Percentiles rank a stretch among this genome's conserved stretches.
Evolutionary conservation across 2,329 filamentous ascomycete species (phyloP).

Genomic region (Fusarium sp.): DNA sequence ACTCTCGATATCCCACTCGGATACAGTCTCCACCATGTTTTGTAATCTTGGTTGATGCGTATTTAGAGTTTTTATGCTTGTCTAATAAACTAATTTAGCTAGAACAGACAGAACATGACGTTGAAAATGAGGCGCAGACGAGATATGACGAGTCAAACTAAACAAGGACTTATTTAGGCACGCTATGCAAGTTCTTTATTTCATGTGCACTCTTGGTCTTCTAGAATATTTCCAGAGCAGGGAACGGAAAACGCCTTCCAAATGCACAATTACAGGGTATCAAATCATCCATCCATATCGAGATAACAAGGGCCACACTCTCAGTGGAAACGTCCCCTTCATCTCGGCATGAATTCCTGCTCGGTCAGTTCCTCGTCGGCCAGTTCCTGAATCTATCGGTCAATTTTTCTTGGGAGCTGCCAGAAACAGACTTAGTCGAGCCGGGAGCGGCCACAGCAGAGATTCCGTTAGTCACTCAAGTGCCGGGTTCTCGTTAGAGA

Average conservation of each 20-base stretch:
- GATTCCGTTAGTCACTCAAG: conserved; percentile 1
- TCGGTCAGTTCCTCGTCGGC: neutral
- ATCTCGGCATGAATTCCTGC: conserved; percentile 18
- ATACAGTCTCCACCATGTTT: neutral
- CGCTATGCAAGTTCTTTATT: neutral
- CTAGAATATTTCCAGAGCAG: conserved; percentile 16
- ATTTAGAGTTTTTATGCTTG: conserved; percentile 12
- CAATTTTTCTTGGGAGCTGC: neutral
- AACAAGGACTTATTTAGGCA: neutral
- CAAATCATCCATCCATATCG: conserved; percentile 2
- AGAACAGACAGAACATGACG: conserved; percentile 1
- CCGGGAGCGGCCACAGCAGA: neutral
- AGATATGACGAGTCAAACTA: neutral
- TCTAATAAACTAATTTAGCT: neutral
- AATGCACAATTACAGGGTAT: neutral
- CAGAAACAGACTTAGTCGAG: neutral
- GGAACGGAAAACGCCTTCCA: conserved; percentile 1
- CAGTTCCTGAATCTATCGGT: neutral
- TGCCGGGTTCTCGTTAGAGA: conserved; percentile 16
- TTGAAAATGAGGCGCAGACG: conserved; percentile 1
- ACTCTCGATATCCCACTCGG: conserved; percentile 2
- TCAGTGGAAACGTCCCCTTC: conserved; percentile 16
- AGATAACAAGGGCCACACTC: conserved; percentile 2
- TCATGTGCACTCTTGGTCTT: neutral
- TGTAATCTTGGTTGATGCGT: neutral